Base-by-base conservation (phyloP, 1,284 basidiomycete species). In the Pseudozyma tsukubaensis region DNA sequence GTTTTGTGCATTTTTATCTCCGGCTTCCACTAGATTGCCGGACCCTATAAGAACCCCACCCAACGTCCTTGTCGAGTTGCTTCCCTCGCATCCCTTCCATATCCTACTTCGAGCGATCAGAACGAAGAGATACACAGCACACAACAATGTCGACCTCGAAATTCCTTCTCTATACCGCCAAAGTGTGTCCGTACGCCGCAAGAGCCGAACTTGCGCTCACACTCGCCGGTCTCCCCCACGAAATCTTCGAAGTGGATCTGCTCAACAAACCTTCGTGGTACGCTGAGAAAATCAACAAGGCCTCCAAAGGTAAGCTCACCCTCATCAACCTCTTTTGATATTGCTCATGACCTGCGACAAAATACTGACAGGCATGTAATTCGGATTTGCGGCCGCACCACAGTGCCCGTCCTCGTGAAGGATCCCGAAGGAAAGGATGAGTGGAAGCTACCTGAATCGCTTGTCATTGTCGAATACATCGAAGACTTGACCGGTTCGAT, bases 391-490 rank as follows among this genome's bases (percentile, higher is more conserved):
- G 1, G 8, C 43, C 4, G 19, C 2, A 18, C 24, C 4, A 44
- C 34, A 67, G 68, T 71, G 13, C 68, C 68, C 18, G 62, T 61
- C 0, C 35, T 65, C 1, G 62, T 60, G 34, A 45, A 47, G 13
- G 21, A 24, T 19, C 16, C 6, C 0, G 35, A n/a, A 10, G 32
- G 34, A 19, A 29, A 3, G 18, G 1, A 10, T 29, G 56, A 54
- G 7, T 63, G 49, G 39, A 65, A 61, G 24, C 58, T 71, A 11
- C 62, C 62, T 12, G 62, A 66, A 52, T 60, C 57, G 35, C 58
- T 60, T 10, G 68, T 71, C 19, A 61, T 71, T 16, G 68, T 64
- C 29, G 62, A 71, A 35, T 71, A 71, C 36, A 61, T 71, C 18
- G 29, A 51, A 34, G 68, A 71, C 21, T 18, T 54, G 1, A 24